Percentiles rank a stretch among this genome's conserved stretches.
Conservation (phyloP, 495 filamentous ascomycete genomes). For the Mytilinidion resinicola region DNA sequence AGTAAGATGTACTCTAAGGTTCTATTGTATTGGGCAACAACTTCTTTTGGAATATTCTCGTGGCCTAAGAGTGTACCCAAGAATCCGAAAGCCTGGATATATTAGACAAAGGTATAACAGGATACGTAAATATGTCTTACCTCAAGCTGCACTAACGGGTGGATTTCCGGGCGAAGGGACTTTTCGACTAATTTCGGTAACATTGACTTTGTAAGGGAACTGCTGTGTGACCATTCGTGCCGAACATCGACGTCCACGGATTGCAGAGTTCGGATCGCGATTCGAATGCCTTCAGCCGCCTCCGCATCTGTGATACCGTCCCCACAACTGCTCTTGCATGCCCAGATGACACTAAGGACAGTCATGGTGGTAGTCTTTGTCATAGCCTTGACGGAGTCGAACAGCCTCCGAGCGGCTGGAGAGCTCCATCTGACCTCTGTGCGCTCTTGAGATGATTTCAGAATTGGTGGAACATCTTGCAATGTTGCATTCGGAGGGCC, state of each 20-base stretch:
- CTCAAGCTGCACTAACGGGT: constrained; percentile 41
- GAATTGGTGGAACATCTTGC: no score
- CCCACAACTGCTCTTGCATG: constrained; percentile 41
- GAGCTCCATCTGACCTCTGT: constrained; percentile 16
- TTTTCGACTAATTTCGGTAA: constrained; percentile 51
- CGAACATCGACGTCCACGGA: constrained; percentile 41
- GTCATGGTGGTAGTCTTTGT: constrained; percentile 52
- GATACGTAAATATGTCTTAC: constrained; percentile 25
- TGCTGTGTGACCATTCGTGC: constrained; percentile 36
- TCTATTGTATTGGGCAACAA: background rate
- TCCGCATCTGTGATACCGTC: constrained; percentile 37
- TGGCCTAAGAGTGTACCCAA: background rate
- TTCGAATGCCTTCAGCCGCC: constrained; percentile 43
- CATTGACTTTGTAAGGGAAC: constrained; percentile 23
- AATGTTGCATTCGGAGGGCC: no score
- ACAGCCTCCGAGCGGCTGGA: constrained; percentile 31
- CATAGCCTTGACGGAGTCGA: constrained; percentile 44
- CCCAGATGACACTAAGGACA: constrained; percentile 47
- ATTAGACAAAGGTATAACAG: background rate
- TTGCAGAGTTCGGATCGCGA: constrained; percentile 46
- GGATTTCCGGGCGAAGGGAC: constrained; percentile 36
- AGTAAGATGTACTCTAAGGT: background rate
- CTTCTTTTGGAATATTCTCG: background rate
- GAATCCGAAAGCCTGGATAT: background rate
- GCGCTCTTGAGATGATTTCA: background rate